Evolutionary conservation across 331 rosid species (phyloP).

Genomic region (Ulmus americana): DNA sequence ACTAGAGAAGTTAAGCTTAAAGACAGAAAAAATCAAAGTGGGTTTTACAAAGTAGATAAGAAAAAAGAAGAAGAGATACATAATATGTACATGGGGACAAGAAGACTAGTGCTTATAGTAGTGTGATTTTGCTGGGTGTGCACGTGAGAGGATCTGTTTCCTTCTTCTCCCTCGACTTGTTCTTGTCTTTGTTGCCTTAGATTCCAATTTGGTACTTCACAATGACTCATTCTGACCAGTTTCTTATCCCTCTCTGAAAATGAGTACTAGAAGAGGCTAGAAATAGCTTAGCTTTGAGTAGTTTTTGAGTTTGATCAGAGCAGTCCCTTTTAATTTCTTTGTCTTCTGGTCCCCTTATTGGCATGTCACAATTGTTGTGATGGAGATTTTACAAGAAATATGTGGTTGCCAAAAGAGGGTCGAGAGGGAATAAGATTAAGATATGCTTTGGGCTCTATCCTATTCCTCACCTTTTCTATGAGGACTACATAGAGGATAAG

Average conservation of each 20-base stretch:
- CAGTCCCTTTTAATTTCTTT: slow-evolving; percentile 13
- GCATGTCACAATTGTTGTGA: slow-evolving; percentile 29
- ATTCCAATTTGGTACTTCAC: slow-evolving; percentile 35
- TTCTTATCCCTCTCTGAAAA: slow-evolving; percentile 3
- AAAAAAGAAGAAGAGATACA: neutral
- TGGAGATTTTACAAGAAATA: slow-evolving; percentile 35
- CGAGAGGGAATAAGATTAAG: too few relatives aligned
- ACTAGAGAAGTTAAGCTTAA: neutral
- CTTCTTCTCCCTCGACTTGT: slow-evolving; percentile 30
- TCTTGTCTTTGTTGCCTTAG: slow-evolving; percentile 33
- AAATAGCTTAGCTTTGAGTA: neutral
- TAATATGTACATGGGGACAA: slow-evolving; percentile 34
- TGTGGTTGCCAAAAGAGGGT: slow-evolving; percentile 24
- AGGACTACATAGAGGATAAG: too few relatives aligned
- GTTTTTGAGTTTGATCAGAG: neutral
- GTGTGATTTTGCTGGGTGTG: slow-evolving; percentile 16
- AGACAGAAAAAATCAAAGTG: neutral
- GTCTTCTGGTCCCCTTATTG: slow-evolving; percentile 30
- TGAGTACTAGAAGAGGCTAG: slow-evolving; percentile 2
- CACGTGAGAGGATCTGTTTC: slow-evolving; percentile 44
- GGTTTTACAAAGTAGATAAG: neutral
- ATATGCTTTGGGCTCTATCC: too few relatives aligned
- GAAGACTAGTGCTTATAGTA: slow-evolving; percentile 11
- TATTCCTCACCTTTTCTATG: too few relatives aligned
- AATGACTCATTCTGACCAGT: slow-evolving; percentile 26